Conservation (phyloP, 371 early-diverging fungal genomes). For the Conidiobolus incongruus region DNA sequence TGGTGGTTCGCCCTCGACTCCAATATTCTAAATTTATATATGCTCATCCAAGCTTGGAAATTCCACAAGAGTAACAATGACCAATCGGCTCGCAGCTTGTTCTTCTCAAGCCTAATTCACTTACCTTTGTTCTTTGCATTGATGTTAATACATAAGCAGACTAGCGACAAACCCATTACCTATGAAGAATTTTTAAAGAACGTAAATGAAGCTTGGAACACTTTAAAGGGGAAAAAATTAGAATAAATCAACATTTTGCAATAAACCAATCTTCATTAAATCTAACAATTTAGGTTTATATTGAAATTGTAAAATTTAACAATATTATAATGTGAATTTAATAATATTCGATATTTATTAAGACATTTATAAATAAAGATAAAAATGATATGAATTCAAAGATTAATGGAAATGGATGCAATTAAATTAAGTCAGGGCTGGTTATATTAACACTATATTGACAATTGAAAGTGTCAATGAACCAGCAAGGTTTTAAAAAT, state of each 20-base stretch:
- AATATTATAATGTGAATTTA: neutral
- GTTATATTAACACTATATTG: neutral
- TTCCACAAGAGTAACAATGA: conserved; percentile 63
- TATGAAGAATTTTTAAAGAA: neutral
- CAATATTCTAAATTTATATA: conserved; percentile 40
- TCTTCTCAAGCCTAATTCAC: conserved; percentile 76
- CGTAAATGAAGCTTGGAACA: neutral
- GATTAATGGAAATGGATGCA: neutral
- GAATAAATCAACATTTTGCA: neutral
- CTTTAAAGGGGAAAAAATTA: neutral
- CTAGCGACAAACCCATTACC: neutral
- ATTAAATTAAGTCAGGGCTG: neutral
- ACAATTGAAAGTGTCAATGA: neutral
- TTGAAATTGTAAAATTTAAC: neutral
- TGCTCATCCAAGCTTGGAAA: conserved; percentile 37
- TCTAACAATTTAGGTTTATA: neutral
- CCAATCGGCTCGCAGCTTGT: conserved; percentile 60
- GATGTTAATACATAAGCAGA: conserved; percentile 66
- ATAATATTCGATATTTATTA: no score
- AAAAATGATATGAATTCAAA: neutral
- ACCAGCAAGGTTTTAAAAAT: neutral
- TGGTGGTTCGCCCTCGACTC: conserved; percentile 61
- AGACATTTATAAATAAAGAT: no score
- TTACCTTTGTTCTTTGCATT: conserved; percentile 65
- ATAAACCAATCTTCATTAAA: neutral